Conservation (phyloP, 176 grass and related monocot genomes). For the Musa troglodytarum region DNA sequence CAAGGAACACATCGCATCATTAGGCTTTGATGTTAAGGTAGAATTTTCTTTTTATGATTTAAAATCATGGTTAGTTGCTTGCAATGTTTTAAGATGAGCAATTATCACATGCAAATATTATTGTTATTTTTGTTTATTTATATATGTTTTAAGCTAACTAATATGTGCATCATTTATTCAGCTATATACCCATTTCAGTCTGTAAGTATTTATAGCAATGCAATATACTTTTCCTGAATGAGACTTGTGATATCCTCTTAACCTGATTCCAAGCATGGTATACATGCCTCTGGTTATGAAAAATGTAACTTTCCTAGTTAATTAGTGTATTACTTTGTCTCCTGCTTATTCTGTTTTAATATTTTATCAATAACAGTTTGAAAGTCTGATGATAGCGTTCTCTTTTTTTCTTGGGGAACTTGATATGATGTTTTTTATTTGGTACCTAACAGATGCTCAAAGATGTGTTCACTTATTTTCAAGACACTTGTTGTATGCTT, state of each 20-base stretch:
- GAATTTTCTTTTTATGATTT: background rate
- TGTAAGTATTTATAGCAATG: no score
- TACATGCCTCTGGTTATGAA: background rate
- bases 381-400: background rate
- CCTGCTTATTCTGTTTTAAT: background rate
- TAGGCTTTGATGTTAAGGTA: conserved; percentile 73
- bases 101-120: no score
- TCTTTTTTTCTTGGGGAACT: background rate
- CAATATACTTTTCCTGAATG: background rate
- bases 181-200: no score
- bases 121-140: no score
- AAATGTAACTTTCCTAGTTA: background rate
- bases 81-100: background rate
- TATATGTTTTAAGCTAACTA: background rate
- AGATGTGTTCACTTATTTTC: conserved; percentile 64
- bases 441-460: conserved; percentile 42
- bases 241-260: no score
- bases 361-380: background rate
- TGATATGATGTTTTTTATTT: background rate
- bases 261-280: background rate
- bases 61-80: conserved; percentile 3
- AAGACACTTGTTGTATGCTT: conserved; percentile 43
- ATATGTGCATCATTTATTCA: background rate
- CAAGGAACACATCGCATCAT: conserved; percentile 45
- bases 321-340: background rate